Conservation (phyloP, 495 filamentous ascomycete genomes). For the Xylaria bambusicola region DNA sequence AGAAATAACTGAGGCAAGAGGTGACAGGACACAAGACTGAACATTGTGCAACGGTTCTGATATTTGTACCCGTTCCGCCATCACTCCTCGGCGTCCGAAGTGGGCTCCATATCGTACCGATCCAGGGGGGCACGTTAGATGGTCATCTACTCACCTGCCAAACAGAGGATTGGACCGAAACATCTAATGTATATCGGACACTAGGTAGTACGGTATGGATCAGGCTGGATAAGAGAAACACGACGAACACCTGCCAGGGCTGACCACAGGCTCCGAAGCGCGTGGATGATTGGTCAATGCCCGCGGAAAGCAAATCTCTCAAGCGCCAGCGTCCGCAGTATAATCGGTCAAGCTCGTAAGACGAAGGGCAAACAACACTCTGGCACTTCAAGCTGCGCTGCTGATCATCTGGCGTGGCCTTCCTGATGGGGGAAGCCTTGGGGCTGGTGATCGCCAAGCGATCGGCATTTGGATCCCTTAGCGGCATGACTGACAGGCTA, state of each 20-base stretch:
- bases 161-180: not conserved
- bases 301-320: not conserved
- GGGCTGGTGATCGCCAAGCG: conserved; percentile 4
- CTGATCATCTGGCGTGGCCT: conserved; percentile 6
- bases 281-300: conserved; percentile 6
- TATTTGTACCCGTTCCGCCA: not conserved
- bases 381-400: not conserved
- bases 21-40: not conserved
- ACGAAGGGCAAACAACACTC: too few relatives aligned
- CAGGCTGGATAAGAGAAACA: not conserved
- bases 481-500: conserved; percentile 13
- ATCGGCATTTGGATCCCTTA: conserved; percentile 5
- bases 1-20: not conserved
- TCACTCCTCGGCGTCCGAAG: not conserved
- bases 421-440: conserved; percentile 8
- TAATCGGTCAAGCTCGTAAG: too few relatives aligned
- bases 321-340: not conserved
- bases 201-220: not conserved
- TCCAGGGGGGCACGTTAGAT: not conserved
- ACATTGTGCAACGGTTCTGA: not conserved
- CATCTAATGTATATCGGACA: not conserved
- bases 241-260: not conserved
- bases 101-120: not conserved
- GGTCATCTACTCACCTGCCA: conserved; percentile 8
- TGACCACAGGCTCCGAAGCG: not conserved